These are phyloP conservation scores for Fusarium veterinarium DNA, from an alignment of 2,329 filamentous ascomycete genomes.

Conservation along the genomic window DNA sequence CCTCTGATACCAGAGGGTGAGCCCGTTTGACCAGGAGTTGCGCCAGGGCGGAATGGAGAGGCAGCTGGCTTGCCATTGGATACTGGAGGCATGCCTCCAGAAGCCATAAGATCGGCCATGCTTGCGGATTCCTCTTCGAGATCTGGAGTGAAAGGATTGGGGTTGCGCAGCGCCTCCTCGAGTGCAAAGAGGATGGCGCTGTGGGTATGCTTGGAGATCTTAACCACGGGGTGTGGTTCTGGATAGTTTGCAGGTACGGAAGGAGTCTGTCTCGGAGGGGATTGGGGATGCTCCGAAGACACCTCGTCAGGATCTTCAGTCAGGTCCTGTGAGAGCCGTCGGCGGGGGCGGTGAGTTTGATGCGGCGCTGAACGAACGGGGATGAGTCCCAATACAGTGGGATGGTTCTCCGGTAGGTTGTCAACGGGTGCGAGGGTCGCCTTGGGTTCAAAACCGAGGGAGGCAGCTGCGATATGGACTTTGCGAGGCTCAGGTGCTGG, in stretches of 20 bases:
- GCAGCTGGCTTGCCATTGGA: constrained; percentile 66
- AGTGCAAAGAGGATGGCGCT: constrained; percentile 92
- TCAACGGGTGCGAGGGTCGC: constrained; percentile 43
- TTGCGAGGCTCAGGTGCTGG: constrained; percentile 53
- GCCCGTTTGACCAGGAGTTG: constrained; percentile 63
- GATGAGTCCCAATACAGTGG: constrained; percentile 43
- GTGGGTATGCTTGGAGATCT: constrained; percentile 85
- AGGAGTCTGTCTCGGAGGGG: constrained; percentile 42
- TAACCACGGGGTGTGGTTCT: constrained; percentile 61
- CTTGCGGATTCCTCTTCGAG: constrained; percentile 86
- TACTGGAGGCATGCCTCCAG: constrained; percentile 65
- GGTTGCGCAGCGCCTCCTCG: constrained; percentile 88
- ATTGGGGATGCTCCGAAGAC: constrained; percentile 47
- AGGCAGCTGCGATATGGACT: constrained; percentile 60
- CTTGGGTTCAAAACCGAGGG: constrained; percentile 60
- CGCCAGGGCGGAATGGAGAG: constrained; percentile 57
- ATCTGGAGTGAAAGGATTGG: constrained; percentile 85
- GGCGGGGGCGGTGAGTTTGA: constrained; percentile 45
- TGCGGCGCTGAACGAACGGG: constrained; percentile 57
- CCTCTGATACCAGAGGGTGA: constrained; percentile 78
- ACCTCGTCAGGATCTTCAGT: constrained; percentile 59
- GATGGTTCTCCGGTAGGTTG: constrained; percentile 38
- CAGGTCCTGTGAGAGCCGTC: constrained; percentile 61
- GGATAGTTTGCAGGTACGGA: constrained; percentile 49
- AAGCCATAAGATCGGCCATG: constrained; percentile 83